phyloP scores from a whole-genome alignment of 2,329 filamentous ascomycete genomes.

The Thermomyces lanuginosus region DNA sequence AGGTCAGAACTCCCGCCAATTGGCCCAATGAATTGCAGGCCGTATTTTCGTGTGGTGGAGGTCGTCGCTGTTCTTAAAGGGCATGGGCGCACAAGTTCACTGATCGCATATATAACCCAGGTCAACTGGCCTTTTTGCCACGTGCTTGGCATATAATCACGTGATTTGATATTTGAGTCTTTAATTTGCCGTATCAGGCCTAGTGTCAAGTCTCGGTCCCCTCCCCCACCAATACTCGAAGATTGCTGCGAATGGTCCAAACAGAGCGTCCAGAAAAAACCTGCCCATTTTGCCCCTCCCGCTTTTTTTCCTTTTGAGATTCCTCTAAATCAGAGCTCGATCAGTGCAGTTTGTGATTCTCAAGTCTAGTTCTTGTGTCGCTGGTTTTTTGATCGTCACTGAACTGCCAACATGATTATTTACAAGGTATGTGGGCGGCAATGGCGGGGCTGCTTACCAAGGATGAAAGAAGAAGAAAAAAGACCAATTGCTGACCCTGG shows the following conservation, averaged over 20 bases:
- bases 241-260: constrained; percentile 1
- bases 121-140: no score
- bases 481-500: neutral
- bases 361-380: no score
- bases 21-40: no score
- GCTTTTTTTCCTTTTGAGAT: constrained; percentile 16
- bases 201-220: constrained; percentile 7
- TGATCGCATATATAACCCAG: no score
- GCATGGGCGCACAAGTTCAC: no score
- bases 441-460: constrained; percentile 1
- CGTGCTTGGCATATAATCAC: no score
- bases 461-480: neutral
- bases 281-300: constrained; percentile 16
- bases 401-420: constrained; percentile 53
- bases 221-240: constrained; percentile 10
- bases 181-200: constrained; percentile 3
- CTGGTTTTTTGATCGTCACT: no score
- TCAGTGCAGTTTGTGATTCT: no score
- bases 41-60: no score
- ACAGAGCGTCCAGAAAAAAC: constrained; percentile 12
- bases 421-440: constrained; percentile 40
- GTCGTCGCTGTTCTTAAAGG: no score
- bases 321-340: no score
- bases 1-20: no score
- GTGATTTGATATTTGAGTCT: constrained; percentile 1